Evolutionary conservation across 345 rosid genomes (phyloP).

Genomic region (Mallotus nudiflorus): DNA sequence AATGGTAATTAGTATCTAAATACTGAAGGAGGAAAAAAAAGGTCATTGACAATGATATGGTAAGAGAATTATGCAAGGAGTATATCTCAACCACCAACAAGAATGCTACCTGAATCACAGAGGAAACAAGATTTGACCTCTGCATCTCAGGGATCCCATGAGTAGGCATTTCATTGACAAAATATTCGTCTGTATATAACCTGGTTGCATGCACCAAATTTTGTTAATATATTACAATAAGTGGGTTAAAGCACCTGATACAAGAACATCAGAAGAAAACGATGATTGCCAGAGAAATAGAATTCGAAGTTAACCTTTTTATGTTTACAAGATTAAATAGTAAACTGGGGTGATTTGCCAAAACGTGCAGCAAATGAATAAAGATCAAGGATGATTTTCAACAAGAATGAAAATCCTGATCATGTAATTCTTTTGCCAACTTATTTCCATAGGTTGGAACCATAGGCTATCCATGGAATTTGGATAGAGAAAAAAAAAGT

Average conservation of each 20-base stretch:
- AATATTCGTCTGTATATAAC: conserved; percentile 83
- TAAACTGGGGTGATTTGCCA: not conserved
- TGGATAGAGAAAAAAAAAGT: not conserved
- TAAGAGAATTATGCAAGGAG: not conserved
- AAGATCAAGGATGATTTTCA: conserved; percentile 8
- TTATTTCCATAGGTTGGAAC: not conserved
- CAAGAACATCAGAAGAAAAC: not conserved
- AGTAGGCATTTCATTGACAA: conserved; percentile 72
- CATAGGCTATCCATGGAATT: not conserved
- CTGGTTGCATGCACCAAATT: conserved; percentile 40
- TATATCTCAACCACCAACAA: conserved; percentile 14
- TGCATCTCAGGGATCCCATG: conserved; percentile 96
- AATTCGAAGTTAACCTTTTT: not conserved
- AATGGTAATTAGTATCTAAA: conserved; percentile 12
- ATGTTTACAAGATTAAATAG: not conserved
- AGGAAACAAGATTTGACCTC: conserved; percentile 87
- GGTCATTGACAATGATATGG: not conserved
- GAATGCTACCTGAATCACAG: conserved; percentile 73
- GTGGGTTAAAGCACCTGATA: not conserved
- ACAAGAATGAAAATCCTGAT: not conserved
- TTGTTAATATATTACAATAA: not conserved
- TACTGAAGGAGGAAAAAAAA: not conserved
- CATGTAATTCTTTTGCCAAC: not conserved
- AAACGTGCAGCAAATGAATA: conserved; percentile 9
- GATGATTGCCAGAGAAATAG: not conserved